These are phyloP conservation scores for Talaromyces trachyspermus DNA, from an alignment of 495 filamentous ascomycete species.

Conservation along the genomic window DNA sequence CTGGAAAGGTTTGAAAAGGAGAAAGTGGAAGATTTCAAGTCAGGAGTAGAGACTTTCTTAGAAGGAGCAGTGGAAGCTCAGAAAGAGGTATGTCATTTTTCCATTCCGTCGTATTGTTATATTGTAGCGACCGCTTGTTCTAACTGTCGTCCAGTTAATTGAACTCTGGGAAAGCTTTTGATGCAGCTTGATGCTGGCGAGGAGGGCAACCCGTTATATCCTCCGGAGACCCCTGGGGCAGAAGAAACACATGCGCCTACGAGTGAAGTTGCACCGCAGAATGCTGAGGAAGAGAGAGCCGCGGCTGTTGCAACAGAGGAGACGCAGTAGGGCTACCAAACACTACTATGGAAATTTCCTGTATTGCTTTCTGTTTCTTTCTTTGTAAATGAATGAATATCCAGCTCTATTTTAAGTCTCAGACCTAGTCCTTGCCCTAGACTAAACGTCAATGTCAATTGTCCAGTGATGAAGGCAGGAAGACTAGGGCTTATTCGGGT, in stretches of 20 bases:
- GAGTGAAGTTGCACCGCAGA: constrained; percentile 13
- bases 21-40: constrained; percentile 99
- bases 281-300: constrained; percentile 16
- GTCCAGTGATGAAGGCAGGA: no score
- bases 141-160: constrained; percentile 60
- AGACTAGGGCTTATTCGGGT: no score
- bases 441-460: background rate
- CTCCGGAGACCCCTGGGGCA: constrained; percentile 18
- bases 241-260: background rate
- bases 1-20: constrained; percentile 92
- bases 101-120: no score
- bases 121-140: background rate
- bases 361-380: background rate
- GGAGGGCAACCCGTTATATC: constrained; percentile 72
- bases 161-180: constrained; percentile 98
- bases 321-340: constrained; percentile 11
- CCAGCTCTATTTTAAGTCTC: background rate
- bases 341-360: background rate
- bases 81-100: constrained; percentile 74
- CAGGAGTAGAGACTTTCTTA: constrained; percentile 92
- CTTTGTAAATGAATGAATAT: background rate
- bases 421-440: no score
- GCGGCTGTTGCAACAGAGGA: constrained; percentile 34
- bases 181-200: constrained; percentile 92
- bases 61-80: constrained; percentile 96